These are phyloP conservation scores for Gaultheria prostrata DNA, from an alignment of 148 eudicot species.

Conservation along the genomic window DNA sequence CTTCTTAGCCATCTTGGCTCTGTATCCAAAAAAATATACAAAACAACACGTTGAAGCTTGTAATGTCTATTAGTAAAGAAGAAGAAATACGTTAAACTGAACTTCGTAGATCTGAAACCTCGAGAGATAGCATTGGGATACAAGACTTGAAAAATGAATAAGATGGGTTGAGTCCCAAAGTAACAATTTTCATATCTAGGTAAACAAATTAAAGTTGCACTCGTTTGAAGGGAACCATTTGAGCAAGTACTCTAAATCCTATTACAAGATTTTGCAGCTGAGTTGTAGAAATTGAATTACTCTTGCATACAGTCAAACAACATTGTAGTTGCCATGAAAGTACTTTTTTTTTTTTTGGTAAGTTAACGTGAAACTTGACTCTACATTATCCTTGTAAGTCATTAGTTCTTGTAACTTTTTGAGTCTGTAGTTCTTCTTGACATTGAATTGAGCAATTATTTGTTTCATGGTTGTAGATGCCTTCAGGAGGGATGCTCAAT, in stretches of 20 bases:
- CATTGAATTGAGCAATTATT: neutral
- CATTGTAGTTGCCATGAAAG: neutral
- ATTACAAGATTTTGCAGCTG: neutral
- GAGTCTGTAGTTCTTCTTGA: neutral
- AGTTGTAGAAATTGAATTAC: neutral
- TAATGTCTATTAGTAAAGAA: neutral
- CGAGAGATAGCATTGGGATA: neutral
- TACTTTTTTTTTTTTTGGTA: too few species aligned
- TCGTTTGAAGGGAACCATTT: neutral
- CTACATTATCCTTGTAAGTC: neutral
- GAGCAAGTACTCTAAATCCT: neutral
- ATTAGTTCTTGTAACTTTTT: neutral
- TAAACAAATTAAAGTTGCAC: neutral
- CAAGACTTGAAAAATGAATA: neutral
- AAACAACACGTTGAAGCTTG: neutral
- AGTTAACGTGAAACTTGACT: neutral
- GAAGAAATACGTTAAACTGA: neutral
- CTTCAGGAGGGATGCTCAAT: conserved; percentile 82
- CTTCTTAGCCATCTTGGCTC: too few species aligned
- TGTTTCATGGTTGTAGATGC: conserved; percentile 54
- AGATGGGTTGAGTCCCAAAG: neutral
- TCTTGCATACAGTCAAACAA: neutral
- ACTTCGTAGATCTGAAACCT: neutral
- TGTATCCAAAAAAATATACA: too few species aligned
- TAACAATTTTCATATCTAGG: neutral